Base-by-base conservation (phyloP, 805 yeast genomes). In the Saccharomyces jurei region DNA sequence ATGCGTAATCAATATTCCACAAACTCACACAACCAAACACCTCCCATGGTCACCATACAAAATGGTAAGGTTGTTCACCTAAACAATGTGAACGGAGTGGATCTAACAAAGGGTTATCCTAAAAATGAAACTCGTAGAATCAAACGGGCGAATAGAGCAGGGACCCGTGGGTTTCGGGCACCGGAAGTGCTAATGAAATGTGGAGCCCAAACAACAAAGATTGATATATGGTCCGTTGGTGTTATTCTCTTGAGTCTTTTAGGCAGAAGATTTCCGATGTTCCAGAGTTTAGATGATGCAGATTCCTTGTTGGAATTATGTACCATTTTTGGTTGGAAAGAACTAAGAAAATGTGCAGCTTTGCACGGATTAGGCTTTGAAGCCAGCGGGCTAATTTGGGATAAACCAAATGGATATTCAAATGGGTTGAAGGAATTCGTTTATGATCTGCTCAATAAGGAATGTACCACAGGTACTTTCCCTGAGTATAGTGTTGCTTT, bases 81-180 rank as follows among this genome's bases (percentile, higher is more conserved):
- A 60, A 59, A 66, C 59, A 62, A 69, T 63, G 57, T 71, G 6
- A 62, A 61, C 41, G 71, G 66, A 72, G 76, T 64, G 6, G 73
- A 70, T 55, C 52, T 70, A 4, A 78, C 77, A 11, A 75, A 78
- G 70, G 92, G 97, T 1, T 89, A 87, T 65, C 86, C 90, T 9
- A 89, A 89, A 66, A 88, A 87, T 62, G 99, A 94, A 72, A 81
- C 81, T 50, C 77, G 98, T 62, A 87, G 95, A 0, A 88, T 94
- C 1, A 79, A 96, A 63, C 79, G 99, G 54, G 98, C 98, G 0
- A 94, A 94, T 64, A 82, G 99, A 62, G 99, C 99, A 17, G 97
- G 97, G 8, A 90, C 97, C 0, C 77, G 97, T 62, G 97, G 97
- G 0, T 90, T 90, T 65, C 77, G 97, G 61, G 96, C 97, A 0